These are phyloP conservation scores for Parsonsia alboflavescens DNA, from an alignment of 257 asterid genomes.

Conservation along the genomic window DNA sequence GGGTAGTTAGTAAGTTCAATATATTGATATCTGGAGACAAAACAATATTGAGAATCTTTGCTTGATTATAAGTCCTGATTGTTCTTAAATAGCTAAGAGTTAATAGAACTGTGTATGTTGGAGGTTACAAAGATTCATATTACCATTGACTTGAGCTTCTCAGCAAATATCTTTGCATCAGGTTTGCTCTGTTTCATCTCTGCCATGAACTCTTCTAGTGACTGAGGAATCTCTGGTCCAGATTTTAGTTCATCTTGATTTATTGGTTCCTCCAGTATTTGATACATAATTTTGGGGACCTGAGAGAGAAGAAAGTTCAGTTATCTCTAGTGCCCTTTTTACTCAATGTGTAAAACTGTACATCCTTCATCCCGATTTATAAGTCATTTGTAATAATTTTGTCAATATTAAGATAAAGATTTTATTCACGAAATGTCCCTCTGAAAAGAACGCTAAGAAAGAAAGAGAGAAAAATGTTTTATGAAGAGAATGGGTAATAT, in stretches of 20 bases:
- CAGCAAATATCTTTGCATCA: slow-evolving; percentile 27
- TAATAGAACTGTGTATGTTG: not conserved
- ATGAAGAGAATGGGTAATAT: no score
- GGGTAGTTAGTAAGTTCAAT: not conserved
- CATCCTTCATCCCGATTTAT: no score
- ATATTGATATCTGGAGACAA: not conserved
- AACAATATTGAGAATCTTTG: not conserved
- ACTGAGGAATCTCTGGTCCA: slow-evolving; percentile 25
- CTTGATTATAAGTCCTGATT: not conserved
- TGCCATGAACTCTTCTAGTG: slow-evolving; percentile 30
- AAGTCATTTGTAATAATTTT: no score
- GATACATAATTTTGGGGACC: slow-evolving; percentile 91
- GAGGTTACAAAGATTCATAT: not conserved
- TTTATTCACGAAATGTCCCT: no score
- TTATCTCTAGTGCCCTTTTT: not conserved
- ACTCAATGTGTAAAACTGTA: no score
- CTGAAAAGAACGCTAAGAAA: no score
- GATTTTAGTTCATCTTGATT: slow-evolving; percentile 17
- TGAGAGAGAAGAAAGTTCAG: slow-evolving; percentile 25
- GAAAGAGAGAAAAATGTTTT: no score
- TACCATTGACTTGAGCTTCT: slow-evolving; percentile 56
- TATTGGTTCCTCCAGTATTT: slow-evolving; percentile 63
- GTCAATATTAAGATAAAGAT: no score
- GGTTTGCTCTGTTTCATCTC: slow-evolving; percentile 23
- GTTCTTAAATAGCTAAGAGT: not conserved